Evolutionary conservation across 202 grass and related monocot species (phyloP), one percentile per base, ranked within the genome.

Genomic region (Setaria italica): DNA sequence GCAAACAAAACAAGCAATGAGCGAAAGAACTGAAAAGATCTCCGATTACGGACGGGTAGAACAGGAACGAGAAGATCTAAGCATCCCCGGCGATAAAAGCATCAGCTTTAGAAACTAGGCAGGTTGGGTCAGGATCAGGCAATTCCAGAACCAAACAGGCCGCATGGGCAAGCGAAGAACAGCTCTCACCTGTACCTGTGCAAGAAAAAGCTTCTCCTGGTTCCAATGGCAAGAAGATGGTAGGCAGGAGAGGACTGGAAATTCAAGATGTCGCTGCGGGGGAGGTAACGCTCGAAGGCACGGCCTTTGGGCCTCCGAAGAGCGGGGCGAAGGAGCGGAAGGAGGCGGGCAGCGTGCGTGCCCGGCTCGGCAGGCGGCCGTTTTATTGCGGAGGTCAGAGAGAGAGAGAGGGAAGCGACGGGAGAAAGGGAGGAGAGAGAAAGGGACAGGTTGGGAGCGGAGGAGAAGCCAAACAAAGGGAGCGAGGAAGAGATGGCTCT

Each of bases 261-360:
- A 70, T 70, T 70, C 17, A 76, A 33, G 15, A 68, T 15, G 67
- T 2, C 59, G 42, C 19, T 30, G 11, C 37, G 37, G 16, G 57
- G 16, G 53, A 25, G 58, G 1, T 12, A 20, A 53, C 20, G 14
- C 80, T 17, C 58, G 0, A n/a, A 19, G 51, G 41, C 81, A 55
- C 70, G 62, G 5, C 88, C 79, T 79, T 83, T 87, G 75, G 51
- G 32, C 10, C 74, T 80, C 79, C 34, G 67, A 87, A 81, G 76
- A 75, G 82, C 76, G 14, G 32, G 25, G 71, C 14, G 50, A 30
- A 51, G 77, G 6, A 51, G 55, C n/a, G 45, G 45, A 30, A 5
- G 47, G 6, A 11, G 59, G 78, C 62, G 60, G 4, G 59, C 76
- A 12, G 76, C 76, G 62, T 53, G 74, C 48, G 14, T 54, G 72